A percentile compares a stretch with the other conserved stretches of the same genome.
Conservation (phyloP, 2,329 filamentous ascomycete species). For the Zymoseptoria passerinii region DNA sequence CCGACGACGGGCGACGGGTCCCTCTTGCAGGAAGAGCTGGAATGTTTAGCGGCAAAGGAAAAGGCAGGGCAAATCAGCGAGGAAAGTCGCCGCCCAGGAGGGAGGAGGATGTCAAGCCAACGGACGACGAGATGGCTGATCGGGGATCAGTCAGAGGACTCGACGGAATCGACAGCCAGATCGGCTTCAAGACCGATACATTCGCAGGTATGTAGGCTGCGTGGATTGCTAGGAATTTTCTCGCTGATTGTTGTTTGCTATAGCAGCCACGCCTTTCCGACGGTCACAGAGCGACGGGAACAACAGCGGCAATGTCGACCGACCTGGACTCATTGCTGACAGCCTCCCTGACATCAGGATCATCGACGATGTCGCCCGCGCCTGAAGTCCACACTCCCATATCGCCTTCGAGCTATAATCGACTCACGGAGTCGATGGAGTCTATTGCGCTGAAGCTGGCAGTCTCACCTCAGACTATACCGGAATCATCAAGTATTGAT, state of each 20-base stretch:
- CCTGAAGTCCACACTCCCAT: conserved; percentile 18
- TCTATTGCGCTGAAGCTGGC: conserved; percentile 24
- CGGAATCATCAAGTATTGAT: conserved; percentile 20
- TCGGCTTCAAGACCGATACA: conserved; percentile 24
- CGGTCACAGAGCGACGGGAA: conserved; percentile 16
- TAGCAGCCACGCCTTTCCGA: conserved; percentile 20
- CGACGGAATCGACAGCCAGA: conserved; percentile 16
- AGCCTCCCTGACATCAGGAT: conserved; percentile 26
- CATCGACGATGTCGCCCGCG: conserved; percentile 24
- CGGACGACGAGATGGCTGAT: conserved; percentile 25
- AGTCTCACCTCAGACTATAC: conserved; percentile 27
- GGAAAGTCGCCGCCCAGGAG: conserved; percentile 26
- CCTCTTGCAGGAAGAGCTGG: conserved; percentile 19
- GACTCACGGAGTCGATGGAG: conserved; percentile 22
- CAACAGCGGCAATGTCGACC: conserved; percentile 12
- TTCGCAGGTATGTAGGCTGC: conserved; percentile 24
- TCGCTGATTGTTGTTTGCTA: background rate
- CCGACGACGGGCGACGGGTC: conserved; percentile 27
- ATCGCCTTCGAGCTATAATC: conserved; percentile 16
- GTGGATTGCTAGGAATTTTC: background rate
- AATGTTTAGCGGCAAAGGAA: conserved; percentile 10
- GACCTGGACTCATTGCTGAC: conserved; percentile 14
- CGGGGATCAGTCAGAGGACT: conserved; percentile 13
- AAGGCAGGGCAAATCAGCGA: conserved; percentile 8
- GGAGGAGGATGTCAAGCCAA: conserved; percentile 21